Percentiles rank a stretch among this genome's conserved stretches.
Evolutionary conservation across 305 asterid genomes (phyloP).

Genomic region (Solanum aculeatissimum): DNA sequence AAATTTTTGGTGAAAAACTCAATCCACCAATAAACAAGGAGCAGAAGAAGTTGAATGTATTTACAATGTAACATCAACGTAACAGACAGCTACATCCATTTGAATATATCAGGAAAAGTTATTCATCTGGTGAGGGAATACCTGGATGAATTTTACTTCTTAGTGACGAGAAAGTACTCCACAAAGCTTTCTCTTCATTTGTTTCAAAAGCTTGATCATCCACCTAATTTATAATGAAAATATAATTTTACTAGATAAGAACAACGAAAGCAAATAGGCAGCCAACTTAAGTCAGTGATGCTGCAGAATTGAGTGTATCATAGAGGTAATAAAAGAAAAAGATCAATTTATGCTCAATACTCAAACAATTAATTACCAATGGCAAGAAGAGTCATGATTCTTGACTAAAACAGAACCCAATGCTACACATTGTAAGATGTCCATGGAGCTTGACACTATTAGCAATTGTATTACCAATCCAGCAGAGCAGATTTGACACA

Average conservation of each 20-base stretch:
- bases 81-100: background rate
- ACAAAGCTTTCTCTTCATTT: constrained; percentile 63
- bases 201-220: constrained; percentile 75
- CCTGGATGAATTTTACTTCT: constrained; percentile 65
- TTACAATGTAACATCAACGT: background rate
- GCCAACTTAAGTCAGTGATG: background rate
- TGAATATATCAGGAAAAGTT: background rate
- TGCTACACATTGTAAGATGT: background rate
- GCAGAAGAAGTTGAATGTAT: background rate
- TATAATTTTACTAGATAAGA: background rate
- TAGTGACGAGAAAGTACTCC: constrained; percentile 67
- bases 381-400: background rate
- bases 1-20: background rate
- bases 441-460: background rate
- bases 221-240: constrained; percentile 35
- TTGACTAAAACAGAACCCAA: background rate
- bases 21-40: background rate
- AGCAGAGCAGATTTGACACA: background rate
- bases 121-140: constrained; percentile 10
- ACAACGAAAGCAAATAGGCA: background rate
- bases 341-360: background rate
- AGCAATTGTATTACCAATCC: background rate
- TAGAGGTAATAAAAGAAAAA: background rate
- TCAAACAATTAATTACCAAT: background rate
- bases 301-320: background rate